Evolutionary conservation across 371 early-diverging fungal species (phyloP), one percentile per base, ranked within the genome.

Genomic region (Chytridium lagenaria): DNA sequence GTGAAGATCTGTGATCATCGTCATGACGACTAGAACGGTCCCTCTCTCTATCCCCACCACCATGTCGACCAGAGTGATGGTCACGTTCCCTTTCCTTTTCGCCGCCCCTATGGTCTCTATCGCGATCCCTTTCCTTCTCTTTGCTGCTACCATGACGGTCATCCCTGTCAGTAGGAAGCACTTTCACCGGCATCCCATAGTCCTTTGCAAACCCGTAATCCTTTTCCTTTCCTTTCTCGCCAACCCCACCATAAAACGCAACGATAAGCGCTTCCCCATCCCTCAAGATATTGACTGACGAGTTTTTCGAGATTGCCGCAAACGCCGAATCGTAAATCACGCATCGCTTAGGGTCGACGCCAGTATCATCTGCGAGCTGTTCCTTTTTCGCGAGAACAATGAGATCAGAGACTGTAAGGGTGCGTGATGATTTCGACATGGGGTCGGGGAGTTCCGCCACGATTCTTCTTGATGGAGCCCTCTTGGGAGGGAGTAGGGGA

Each of bases 291-390:
- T 73, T 73, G 36, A 77, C 67, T 49, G 66, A 55, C 38, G 71
- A 33, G 63, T 50, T 49, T 19, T 57, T 61, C n/a, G 73, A 50
- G 34, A 77, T 70, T 33, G 73, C 74, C 19, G 71, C 74, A 59
- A 74, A 74, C 49, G 70, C 78, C 34, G 69, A 44, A 3, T 71
- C 66, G 70, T 78, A 74, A 33, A 74, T 59, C 16, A 37, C 49
- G 34, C 71, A 71, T 30, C 28, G 3, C 50, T 63, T 64, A 30
- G 65, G 28, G 50, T 78, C 69, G 67, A 74, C 61, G 22, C 69
- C 78, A 34, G 75, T 71, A 68, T 78, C 78, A 0, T 72, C 78
- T 22, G 44, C 38, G 7, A 78, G 69, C 22, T 74, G 69, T 66
- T 73, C 74, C 37, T 73, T 67, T 50, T 77, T 77, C 22, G 72